Evolutionary conservation across 805 yeast species (phyloP).

Genomic region (Groenewaldozyma salmanticensis): DNA sequence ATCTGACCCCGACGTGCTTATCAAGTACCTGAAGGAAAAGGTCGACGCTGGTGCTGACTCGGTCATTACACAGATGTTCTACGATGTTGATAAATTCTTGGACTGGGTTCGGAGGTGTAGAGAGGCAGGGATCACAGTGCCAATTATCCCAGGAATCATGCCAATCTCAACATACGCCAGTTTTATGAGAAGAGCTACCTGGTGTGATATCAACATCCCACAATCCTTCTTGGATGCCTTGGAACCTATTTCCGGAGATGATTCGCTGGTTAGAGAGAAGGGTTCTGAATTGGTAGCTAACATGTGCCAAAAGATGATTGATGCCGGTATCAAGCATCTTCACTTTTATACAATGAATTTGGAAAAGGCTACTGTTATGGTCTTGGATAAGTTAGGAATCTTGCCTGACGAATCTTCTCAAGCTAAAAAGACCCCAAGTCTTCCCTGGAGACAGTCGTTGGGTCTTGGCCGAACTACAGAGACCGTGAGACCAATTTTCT

Average conservation of each 20-base stretch:
- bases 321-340: conserved; percentile 67
- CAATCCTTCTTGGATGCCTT: conserved; percentile 55
- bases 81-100: conserved; percentile 80
- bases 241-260: conserved; percentile 84
- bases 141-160: conserved; percentile 97
- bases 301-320: conserved; percentile 66
- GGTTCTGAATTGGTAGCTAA: conserved; percentile 78
- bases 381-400: conserved; percentile 63
- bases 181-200: conserved; percentile 83
- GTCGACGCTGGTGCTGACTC: conserved; percentile 92
- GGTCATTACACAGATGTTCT: conserved; percentile 94
- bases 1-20: conserved; percentile 40
- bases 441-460: conserved; percentile 88
- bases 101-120: conserved; percentile 69
- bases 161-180: conserved; percentile 94
- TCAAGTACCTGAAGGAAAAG: conserved; percentile 68
- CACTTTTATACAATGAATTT: conserved; percentile 97
- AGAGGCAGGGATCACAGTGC: conserved; percentile 64
- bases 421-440: conserved; percentile 29
- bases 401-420: conserved; percentile 26
- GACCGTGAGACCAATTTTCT: conserved; percentile 85
- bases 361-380: conserved; percentile 84
- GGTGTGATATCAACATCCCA: conserved; percentile 86
- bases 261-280: conserved; percentile 70
- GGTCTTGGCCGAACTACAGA: conserved; percentile 73